These are phyloP conservation scores for Glomus cerebriforme DNA, from an alignment of 192 early-diverging fungal species.

Conservation along the genomic window DNA sequence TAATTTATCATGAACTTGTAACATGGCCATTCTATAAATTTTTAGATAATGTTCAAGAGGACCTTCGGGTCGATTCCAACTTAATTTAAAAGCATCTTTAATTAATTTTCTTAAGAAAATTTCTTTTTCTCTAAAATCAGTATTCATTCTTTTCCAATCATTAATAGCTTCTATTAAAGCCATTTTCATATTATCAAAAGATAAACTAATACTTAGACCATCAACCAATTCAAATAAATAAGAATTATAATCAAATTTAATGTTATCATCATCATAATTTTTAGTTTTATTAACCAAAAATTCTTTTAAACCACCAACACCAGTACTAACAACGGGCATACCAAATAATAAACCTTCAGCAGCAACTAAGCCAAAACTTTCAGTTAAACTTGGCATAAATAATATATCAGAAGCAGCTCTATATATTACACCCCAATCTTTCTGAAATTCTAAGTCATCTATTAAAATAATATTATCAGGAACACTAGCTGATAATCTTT, in stretches of 20 bases:
- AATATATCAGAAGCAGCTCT: constrained; percentile 58
- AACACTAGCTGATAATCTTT: constrained; percentile 37
- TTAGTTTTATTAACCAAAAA: constrained; percentile 52
- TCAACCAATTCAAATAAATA: constrained; percentile 39
- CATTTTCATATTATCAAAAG: constrained; percentile 31
- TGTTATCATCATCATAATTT: not conserved
- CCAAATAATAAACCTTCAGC: constrained; percentile 62
- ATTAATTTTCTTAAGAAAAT: constrained; percentile 50
- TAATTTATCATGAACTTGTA: not conserved
- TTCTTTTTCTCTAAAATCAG: constrained; percentile 41
- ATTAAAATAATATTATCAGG: constrained; percentile 48
- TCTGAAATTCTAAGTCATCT: constrained; percentile 41
- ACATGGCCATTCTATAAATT: constrained; percentile 47
- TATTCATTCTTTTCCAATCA: constrained; percentile 38
- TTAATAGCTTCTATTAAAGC: constrained; percentile 43
- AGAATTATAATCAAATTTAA: not conserved
- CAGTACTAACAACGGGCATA: constrained; percentile 50
- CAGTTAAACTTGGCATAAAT: constrained; percentile 54
- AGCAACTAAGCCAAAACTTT: constrained; percentile 59
- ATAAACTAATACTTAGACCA: constrained; percentile 16
- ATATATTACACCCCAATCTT: constrained; percentile 48
- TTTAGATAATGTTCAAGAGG: constrained; percentile 55
- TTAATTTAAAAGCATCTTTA: constrained; percentile 47
- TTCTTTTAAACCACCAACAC: constrained; percentile 54
- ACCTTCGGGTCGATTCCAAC: constrained; percentile 50